Conservation (phyloP, 306 rosid genomes). For the Spatholobus suberectus region DNA sequence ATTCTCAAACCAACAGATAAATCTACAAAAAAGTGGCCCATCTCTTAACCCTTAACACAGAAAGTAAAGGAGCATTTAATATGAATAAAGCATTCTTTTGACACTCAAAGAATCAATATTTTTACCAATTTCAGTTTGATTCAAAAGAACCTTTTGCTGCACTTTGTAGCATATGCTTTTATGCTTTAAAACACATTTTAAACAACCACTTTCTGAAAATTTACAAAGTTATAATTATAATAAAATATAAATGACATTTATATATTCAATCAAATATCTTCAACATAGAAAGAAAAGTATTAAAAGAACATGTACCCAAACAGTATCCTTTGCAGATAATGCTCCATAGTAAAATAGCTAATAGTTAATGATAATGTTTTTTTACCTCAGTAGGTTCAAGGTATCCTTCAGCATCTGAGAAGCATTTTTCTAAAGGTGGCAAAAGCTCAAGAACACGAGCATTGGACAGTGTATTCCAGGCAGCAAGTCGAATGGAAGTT, state of each 20-base stretch:
- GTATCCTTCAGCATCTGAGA: conserved; percentile 75
- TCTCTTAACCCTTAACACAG: not conserved
- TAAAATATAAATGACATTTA: not conserved
- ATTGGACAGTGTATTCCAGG: conserved; percentile 81
- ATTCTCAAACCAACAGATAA: not conserved
- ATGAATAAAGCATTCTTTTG: not conserved
- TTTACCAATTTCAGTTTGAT: conserved; percentile 9
- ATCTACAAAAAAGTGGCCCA: not conserved
- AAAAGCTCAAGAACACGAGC: conserved; percentile 90
- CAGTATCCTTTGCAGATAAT: not conserved
- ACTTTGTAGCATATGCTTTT: not conserved
- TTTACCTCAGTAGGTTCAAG: conserved; percentile 90
- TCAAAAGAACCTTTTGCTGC: not conserved
- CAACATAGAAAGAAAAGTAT: not conserved
- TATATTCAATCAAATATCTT: not conserved
- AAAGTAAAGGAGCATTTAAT: not conserved
- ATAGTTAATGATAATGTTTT: conserved; percentile 21
- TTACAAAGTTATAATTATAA: conserved; percentile 2
- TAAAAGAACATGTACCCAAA: not conserved
- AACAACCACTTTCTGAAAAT: conserved; percentile 31
- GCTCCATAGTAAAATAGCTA: not conserved
- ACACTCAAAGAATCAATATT: not conserved
- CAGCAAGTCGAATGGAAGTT: conserved; percentile 72
- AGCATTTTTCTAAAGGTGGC: conserved; percentile 80
- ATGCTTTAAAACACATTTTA: not conserved